Conservation (phyloP, 1,139 yeast genomes). For the Geotrichum histeridarum region DNA sequence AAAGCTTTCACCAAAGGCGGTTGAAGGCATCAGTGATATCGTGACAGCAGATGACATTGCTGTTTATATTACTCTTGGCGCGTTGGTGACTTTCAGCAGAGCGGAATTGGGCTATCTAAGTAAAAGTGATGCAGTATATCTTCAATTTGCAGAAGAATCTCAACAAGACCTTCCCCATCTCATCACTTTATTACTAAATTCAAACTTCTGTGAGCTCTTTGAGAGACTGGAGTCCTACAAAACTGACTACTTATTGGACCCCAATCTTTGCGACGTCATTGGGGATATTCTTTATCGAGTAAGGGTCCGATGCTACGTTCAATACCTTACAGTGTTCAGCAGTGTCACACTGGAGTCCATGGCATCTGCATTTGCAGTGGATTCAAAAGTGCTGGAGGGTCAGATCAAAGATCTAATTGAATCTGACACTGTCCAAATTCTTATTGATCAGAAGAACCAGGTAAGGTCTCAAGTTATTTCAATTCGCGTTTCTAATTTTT, state of each 20-base stretch:
- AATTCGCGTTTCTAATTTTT: not conserved
- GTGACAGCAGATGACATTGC: conserved; percentile 22
- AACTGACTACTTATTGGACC: conserved; percentile 23
- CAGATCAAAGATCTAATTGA: conserved; percentile 17
- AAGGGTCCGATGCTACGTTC: conserved; percentile 24
- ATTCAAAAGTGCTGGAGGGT: conserved; percentile 9
- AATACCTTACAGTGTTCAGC: conserved; percentile 25
- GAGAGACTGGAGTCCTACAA: conserved; percentile 21
- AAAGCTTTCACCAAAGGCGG: conserved; percentile 3
- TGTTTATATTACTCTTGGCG: conserved; percentile 26
- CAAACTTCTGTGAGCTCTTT: conserved; percentile 22
- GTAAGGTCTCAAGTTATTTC: conserved; percentile 11
- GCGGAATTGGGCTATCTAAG: conserved; percentile 26
- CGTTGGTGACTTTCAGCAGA: conserved; percentile 27
- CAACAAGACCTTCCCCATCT: conserved; percentile 20
- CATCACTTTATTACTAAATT: conserved; percentile 21
- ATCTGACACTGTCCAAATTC: conserved; percentile 12
- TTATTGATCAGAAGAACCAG: conserved; percentile 21
- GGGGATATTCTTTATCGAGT: conserved; percentile 19
- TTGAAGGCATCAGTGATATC: not conserved
- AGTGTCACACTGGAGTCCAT: conserved; percentile 21
- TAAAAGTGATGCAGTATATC: conserved; percentile 55
- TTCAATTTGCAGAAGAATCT: conserved; percentile 50
- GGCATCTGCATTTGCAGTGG: conserved; percentile 16
- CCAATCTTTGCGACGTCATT: conserved; percentile 22